Evolutionary conservation across 2,329 filamentous ascomycete genomes (phyloP), one percentile per base, ranked within the genome.

Genomic region (Penicillium sp.): DNA sequence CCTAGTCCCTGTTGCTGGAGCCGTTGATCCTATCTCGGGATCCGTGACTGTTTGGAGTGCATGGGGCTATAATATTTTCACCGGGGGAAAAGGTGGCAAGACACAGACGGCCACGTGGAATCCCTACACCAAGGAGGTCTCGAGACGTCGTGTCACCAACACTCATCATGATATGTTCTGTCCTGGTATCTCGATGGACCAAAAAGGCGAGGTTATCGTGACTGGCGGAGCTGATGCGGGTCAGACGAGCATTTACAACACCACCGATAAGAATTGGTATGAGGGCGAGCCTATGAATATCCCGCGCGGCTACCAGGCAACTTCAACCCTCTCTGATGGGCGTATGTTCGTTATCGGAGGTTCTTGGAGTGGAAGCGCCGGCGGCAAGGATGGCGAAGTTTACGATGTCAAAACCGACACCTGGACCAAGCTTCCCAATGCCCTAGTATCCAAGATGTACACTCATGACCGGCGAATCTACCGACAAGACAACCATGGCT

Each of bases 341-440:
- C 71, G 77, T 0, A 76, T 85, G 21, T 87, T 86, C 66, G 79
- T 75, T 11, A 84, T 86, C 33, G 84, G 84, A 16, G 84, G 84
- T 3, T 83, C 80, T 0, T 84, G 77, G n/a, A 42, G 19, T 11
- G 50, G 43, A 11, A 26, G 50, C 9, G 50, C 43, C 34, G 48
- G 48, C n/a, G 36, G 83, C 26, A 86, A 86, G 72, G 78, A 83
- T 54, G 84, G 81, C 39, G 84, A 87, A 61, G 67, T 84, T 16
- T 85, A 78, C 63, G 69, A 81, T 52, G 75, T 79, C 0, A 64
- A 55, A 1, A 61, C 70, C 3, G 76, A 81, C 29, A 66, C 67
- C 2, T 86, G 83, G 83, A 77, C 71, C 0, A 59, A 70, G 18
- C 65, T 84, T 13, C 68, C 72, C 9, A 79, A 80, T 4, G 72